Conservation (phyloP, 164 flowering plant genomes). For the Dillenia turbinata region DNA sequence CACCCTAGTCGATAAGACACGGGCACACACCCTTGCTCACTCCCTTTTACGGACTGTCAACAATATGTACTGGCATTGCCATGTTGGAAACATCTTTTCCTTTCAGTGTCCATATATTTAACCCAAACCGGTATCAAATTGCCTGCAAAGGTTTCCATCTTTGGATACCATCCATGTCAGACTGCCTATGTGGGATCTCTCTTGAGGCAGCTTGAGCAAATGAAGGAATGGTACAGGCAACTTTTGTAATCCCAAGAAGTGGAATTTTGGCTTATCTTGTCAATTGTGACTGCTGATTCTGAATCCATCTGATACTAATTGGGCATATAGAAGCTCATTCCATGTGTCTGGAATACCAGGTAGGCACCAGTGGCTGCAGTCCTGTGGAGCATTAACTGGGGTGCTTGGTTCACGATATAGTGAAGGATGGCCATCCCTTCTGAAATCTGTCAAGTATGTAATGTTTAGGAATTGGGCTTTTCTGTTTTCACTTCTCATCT, state of each 20-base stretch:
- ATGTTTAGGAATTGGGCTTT: constrained; percentile 51
- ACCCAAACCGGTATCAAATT: too few relatives aligned
- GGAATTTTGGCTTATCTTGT: constrained; percentile 6
- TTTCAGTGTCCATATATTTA: too few relatives aligned
- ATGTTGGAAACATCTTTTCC: too few relatives aligned
- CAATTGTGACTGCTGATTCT: constrained; percentile 4
- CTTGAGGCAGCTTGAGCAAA: constrained; percentile 10
- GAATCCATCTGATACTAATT: constrained; percentile 29
- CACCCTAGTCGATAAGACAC: too few relatives aligned
- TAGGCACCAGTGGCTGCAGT: constrained; percentile 84
- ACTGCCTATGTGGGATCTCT: too few relatives aligned
- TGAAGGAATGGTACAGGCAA: constrained; percentile 6
- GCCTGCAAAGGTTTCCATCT: too few relatives aligned
- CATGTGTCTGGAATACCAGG: constrained; percentile 86
- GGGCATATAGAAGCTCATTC: constrained; percentile 60
- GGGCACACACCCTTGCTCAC: too few relatives aligned
- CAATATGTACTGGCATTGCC: too few relatives aligned
- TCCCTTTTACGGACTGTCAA: too few relatives aligned
- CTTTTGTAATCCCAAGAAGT: constrained; percentile 13
- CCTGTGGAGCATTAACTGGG: constrained; percentile 38
- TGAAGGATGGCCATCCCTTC: constrained; percentile 66
- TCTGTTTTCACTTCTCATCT: constrained; percentile 29
- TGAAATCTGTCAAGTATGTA: constrained; percentile 57
- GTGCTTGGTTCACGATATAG: constrained; percentile 56
- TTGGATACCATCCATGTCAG: too few relatives aligned